A percentile compares a stretch with the other conserved stretches of the same genome.
Conservation (phyloP, 208 protist genomes). For the Vickermania ingenoplastis region DNA sequence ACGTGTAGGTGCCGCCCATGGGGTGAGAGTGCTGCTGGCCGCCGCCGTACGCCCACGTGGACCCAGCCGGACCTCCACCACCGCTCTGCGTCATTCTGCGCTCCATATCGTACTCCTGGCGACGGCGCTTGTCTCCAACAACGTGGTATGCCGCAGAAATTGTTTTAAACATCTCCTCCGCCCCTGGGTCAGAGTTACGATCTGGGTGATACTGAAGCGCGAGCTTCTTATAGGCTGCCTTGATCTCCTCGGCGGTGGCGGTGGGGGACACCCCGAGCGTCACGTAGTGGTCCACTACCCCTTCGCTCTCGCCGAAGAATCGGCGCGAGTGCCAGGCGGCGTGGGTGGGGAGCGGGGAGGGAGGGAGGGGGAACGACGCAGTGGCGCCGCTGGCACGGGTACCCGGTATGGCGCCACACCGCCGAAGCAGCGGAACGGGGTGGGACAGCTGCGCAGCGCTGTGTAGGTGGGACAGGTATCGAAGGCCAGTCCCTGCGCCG, state of each 20-base stretch:
- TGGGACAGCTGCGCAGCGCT: too few relatives aligned
- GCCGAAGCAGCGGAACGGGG: too few relatives aligned
- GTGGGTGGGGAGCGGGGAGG: not conserved
- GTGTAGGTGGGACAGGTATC: too few relatives aligned
- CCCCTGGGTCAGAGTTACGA: slow-evolving; percentile 65
- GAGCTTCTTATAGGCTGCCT: slow-evolving; percentile 83
- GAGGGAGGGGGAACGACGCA: not conserved
- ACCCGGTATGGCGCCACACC: not conserved
- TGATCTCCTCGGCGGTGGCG: slow-evolving; percentile 84
- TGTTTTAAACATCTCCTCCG: slow-evolving; percentile 83
- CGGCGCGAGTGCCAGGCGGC: slow-evolving; percentile 9
- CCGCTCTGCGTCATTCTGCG: slow-evolving; percentile 21
- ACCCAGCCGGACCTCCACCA: slow-evolving; percentile 3
- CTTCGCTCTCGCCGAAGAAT: slow-evolving; percentile 9
- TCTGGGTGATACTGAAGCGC: slow-evolving; percentile 88
- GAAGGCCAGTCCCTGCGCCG: too few relatives aligned
- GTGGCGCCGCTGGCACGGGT: too few relatives aligned
- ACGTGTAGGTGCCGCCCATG: slow-evolving; percentile 13
- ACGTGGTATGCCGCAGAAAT: slow-evolving; percentile 84
- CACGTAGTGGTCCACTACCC: slow-evolving; percentile 55
- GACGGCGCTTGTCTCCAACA: slow-evolving; percentile 59
- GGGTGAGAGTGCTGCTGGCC: slow-evolving; percentile 10
- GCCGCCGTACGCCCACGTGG: slow-evolving; percentile 8
- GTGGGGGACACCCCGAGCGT: slow-evolving; percentile 59
- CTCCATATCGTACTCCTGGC: slow-evolving; percentile 68